Conservation (phyloP, 768 basidiomycete species). For the Lactarius pseudohatsudake region DNA sequence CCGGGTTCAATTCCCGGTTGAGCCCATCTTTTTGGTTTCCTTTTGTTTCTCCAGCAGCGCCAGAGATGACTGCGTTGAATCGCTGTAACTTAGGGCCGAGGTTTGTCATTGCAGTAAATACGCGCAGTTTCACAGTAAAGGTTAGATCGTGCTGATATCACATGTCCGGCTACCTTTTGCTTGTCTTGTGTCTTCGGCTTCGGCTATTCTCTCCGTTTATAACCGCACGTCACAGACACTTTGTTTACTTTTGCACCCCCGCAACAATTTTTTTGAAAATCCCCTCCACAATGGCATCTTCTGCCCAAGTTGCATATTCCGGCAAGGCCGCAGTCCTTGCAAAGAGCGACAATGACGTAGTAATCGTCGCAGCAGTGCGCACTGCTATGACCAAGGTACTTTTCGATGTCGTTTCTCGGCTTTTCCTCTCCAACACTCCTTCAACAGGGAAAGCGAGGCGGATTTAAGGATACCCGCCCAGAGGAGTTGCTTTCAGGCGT, state of each 20-base stretch:
- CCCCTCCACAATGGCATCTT: conserved; percentile 28
- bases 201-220: neutral
- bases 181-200: neutral
- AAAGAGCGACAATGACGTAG: conserved; percentile 83
- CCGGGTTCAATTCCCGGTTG: conserved; percentile 45
- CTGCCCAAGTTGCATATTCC: conserved; percentile 28
- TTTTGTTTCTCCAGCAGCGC: neutral
- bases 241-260: neutral
- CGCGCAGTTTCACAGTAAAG: neutral
- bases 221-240: neutral
- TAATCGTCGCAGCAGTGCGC: conserved; percentile 85
- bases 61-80: neutral
- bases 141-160: conserved; percentile 3
- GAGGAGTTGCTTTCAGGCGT: conserved; percentile 79
- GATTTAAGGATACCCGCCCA: conserved; percentile 87
- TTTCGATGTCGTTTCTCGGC: neutral
- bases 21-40: conserved; percentile 32
- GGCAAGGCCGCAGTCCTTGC: conserved; percentile 42
- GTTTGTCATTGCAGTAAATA: neutral
- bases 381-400: conserved; percentile 89
- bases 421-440: conserved; percentile 13
- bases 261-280: neutral
- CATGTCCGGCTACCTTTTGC: conserved; percentile 3
- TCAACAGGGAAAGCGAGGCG: conserved; percentile 73
- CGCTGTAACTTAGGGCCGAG: neutral